Base-by-base conservation (phyloP, 148 eudicot genomes). In the Chenopodium album region DNA sequence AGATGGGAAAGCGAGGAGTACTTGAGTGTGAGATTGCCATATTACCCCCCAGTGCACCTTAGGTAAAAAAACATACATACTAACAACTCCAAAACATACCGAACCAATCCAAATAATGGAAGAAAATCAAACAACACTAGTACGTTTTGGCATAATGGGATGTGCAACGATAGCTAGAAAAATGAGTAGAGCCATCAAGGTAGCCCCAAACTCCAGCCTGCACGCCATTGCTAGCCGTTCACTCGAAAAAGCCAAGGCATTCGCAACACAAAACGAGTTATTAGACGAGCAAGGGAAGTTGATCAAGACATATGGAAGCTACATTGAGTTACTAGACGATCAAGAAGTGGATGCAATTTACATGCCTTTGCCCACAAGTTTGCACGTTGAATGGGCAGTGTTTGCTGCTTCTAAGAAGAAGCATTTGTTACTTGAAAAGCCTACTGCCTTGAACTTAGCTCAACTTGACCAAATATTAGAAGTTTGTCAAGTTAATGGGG, bases 361-460 rank as follows among this genome's bases (percentile, higher is more conserved):
- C 56, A 83, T 91, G 84, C 92, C 94, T n/a, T 64, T 89, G 69
- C 94, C 94, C 29, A 88, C 90, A 12, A 82, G 83, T 20, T 62
- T 88, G 41, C 92, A 88, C 29, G 13, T 85, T 26, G 20, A 91
- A 23, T 89, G 92, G 92, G 92, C 87, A 23, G 78, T 86, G 13
- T 74, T 87, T 70, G 91, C 91, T 68, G 94, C 91, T 69, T 68
- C 76, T 32, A 89, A 84, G 84, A 88, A 84, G 83, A 91, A 91
- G 78, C 94, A 91, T 82, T 26, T 91, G 80, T 73, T 91, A 65
- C 67, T 91, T 66, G 92, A 91, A 86, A 91, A 91, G 80, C 94
- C 91, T 3, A 82, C 89, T 73, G 94, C 94, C 56, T 86, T 91
- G 63, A 76, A 83, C 82, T 82, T 85, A 23, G 48, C 28, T 28